Base-by-base conservation (phyloP, 345 rosid genomes). In the Tarenaya hassleriana region DNA sequence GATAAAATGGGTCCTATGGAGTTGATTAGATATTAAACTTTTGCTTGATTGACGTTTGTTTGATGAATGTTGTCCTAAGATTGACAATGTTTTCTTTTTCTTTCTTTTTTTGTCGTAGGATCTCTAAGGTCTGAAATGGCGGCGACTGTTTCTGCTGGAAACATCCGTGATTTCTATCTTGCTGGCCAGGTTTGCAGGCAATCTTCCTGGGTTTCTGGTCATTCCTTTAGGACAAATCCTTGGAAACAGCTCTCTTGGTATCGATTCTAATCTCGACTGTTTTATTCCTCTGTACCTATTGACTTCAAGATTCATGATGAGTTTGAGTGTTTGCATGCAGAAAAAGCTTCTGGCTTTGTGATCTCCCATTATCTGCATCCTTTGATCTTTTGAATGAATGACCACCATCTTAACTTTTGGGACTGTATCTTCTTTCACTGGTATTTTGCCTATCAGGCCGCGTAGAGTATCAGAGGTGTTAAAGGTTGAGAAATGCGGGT, bases 161-260 rank as follows among this genome's bases (percentile, higher is more conserved):
- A 58, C 52, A 50, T 68, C 12, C 67, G 44, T 50, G 51, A 79
- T 53, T 50, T 81, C 55, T 52, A 64, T 60, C 70, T 47, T 39
- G 41, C 68, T 19, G 50, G 67, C 34, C 66, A 72, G 27, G 18
- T 66, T 50, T 41, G 19, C 69, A 49, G 16, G 50, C 73, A 66
- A 55, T 54, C 69, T 59, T 69, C 82, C 35, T 51, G 67, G 78
- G 55, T 60, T 60, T 62, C 81, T 34, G 55, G 55, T 47, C 48
- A 63, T 52, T 55, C 67, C 16, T 57, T 77, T 69, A 70, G 20
- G 47, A 71, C 79, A 50, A 70, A 76, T 64, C 50, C 70, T 5
- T 77, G 72, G 59, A 77, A 68, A 63, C 77, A 79, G 3, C 64
- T 70, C 18, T 75, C 87, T 52, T 77, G 95, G 97, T 89, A 75